Evolutionary conservation across 768 basidiomycete genomes (phyloP).

Genomic region (Termitomyces titanicus): DNA sequence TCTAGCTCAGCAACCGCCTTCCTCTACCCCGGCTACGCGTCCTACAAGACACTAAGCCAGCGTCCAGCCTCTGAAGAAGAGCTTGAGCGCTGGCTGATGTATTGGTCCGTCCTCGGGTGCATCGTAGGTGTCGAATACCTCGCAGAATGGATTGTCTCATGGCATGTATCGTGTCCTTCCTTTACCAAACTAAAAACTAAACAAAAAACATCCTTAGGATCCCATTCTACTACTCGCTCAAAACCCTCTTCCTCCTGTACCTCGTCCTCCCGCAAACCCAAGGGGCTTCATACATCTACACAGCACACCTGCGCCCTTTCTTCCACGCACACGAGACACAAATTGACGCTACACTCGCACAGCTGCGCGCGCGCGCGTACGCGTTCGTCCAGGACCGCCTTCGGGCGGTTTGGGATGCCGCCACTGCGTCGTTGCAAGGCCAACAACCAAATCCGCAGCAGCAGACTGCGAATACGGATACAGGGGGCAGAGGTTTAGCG

Average conservation of each 20-base stretch:
- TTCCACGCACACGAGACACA: slow-evolving; percentile 78
- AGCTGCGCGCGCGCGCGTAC: slow-evolving; percentile 56
- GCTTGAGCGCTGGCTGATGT: slow-evolving; percentile 94
- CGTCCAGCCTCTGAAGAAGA: slow-evolving; percentile 83
- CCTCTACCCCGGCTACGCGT: slow-evolving; percentile 91
- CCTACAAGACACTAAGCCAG: slow-evolving; percentile 90
- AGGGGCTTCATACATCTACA: slow-evolving; percentile 85
- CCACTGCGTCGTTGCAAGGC: slow-evolving; percentile 32
- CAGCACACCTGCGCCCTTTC: slow-evolving; percentile 74
- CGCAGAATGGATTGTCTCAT: slow-evolving; percentile 84
- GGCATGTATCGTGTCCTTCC: slow-evolving; percentile 45
- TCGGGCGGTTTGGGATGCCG: slow-evolving; percentile 66
- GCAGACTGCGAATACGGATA: slow-evolving; percentile 40
- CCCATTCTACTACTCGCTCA: slow-evolving; percentile 82
- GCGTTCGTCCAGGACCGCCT: slow-evolving; percentile 62
- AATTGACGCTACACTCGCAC: slow-evolving; percentile 78
- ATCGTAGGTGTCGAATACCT: slow-evolving; percentile 80
- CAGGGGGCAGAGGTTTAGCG: slow-evolving; percentile 31
- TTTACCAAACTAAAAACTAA: no score
- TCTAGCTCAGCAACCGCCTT: slow-evolving; percentile 70
- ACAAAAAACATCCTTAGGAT: slow-evolving; percentile 49
- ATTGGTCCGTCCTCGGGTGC: slow-evolving; percentile 89
- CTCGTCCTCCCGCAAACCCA: slow-evolving; percentile 87
- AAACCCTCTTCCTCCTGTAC: slow-evolving; percentile 83
- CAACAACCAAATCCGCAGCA: slow-evolving; percentile 1